A percentile compares a stretch with the other conserved stretches of the same genome.
Evolutionary conservation across 306 rosid genomes (phyloP).

Genomic region (Cucurbita moschata): DNA sequence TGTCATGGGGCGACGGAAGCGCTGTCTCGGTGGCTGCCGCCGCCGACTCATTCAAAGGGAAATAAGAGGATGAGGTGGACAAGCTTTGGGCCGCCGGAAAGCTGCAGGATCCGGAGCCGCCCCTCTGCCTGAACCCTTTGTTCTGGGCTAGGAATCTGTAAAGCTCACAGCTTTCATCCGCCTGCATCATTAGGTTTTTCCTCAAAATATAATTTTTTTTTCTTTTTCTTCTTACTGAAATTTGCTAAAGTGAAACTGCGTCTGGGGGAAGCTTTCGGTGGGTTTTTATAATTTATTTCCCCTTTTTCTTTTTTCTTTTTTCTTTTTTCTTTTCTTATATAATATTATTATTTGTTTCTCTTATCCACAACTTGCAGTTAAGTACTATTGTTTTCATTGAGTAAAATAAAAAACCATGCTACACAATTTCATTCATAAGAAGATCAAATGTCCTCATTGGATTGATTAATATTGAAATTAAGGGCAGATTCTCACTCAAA

Average conservation of each 20-base stretch:
- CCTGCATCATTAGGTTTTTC: conserved; percentile 16
- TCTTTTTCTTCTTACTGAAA: neutral
- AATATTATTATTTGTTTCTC: neutral
- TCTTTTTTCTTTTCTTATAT: no score
- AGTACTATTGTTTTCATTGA: neutral
- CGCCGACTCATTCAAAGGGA: no score
- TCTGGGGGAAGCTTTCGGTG: conserved; percentile 8
- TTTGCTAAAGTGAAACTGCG: neutral
- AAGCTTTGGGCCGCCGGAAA: conserved; percentile 38
- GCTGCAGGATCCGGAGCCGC: neutral
- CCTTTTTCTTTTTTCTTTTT: neutral
- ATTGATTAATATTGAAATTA: no score
- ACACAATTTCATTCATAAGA: no score
- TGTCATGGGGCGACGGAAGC: conserved; percentile 34
- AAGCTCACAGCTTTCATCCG: conserved; percentile 37
- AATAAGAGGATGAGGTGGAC: no score
- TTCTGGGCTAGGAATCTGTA: conserved; percentile 36
- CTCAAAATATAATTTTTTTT: neutral
- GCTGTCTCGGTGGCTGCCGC: conserved; percentile 15
- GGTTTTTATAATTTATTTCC: conserved; percentile 3
- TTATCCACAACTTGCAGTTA: conserved; percentile 4
- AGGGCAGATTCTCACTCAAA: no score
- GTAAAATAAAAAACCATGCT: no score
- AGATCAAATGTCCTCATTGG: no score
- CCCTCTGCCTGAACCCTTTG: conserved; percentile 18